Evolutionary conservation across 306 rosid genomes (phyloP).

Genomic region (Quercus wislizeni): DNA sequence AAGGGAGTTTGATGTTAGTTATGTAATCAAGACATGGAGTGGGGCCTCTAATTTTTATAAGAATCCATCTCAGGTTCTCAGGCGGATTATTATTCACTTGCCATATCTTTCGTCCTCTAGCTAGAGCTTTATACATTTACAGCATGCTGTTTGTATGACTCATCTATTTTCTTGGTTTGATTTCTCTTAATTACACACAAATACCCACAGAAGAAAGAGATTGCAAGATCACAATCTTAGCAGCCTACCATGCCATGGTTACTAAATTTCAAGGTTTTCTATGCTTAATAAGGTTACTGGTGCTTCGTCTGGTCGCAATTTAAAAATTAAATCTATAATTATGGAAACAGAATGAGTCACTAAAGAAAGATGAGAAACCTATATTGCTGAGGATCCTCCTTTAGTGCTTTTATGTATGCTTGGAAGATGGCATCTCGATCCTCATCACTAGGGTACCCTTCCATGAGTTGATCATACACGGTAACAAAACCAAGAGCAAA

Average conservation of each 20-base stretch:
- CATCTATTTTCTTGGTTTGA: neutral
- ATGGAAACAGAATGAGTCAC: neutral
- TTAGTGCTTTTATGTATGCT: slow-evolving; percentile 74
- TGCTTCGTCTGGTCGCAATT: neutral
- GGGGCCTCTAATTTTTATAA: neutral
- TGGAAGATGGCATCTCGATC: slow-evolving; percentile 85
- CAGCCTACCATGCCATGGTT: neutral
- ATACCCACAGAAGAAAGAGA: neutral
- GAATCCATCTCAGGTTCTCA: slow-evolving; percentile 13
- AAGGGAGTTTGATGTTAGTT: slow-evolving; percentile 7
- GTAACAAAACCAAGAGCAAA: slow-evolving; percentile 95
- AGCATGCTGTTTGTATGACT: neutral
- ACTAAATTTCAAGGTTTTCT: neutral
- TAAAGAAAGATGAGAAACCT: slow-evolving; percentile 46
- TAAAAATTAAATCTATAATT: neutral
- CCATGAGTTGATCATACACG: slow-evolving; percentile 93
- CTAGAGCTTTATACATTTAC: neutral
- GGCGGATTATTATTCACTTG: neutral
- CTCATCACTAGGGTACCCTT: slow-evolving; percentile 92
- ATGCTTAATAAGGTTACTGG: neutral
- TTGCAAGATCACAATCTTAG: slow-evolving; percentile 2
- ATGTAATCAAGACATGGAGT: neutral
- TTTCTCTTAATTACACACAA: neutral
- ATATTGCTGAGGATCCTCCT: slow-evolving; percentile 85
- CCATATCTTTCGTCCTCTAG: neutral